Conservation (phyloP, 257 asterid species). For the Solanum stenotomum region DNA sequence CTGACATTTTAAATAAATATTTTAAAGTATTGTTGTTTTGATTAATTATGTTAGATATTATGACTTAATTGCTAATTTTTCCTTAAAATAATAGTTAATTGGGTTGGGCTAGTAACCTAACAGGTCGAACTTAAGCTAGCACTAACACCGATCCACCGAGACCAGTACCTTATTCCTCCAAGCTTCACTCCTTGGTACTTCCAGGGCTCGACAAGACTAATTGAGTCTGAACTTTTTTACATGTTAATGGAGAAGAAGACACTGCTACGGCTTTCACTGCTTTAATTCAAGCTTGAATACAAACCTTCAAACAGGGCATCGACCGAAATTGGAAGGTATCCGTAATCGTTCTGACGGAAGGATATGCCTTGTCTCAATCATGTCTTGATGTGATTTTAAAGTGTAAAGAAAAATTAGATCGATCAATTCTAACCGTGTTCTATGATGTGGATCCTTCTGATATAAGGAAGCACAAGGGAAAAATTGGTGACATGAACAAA, state of each 20-base stretch:
- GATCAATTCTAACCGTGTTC: background rate
- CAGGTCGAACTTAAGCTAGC: background rate
- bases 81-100: background rate
- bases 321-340: background rate
- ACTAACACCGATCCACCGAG: too few relatives aligned
- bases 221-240: background rate
- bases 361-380: background rate
- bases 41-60: too few relatives aligned
- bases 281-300: background rate
- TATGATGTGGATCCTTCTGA: background rate
- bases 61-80: too few relatives aligned
- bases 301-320: background rate
- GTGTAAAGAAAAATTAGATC: background rate
- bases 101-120: background rate
- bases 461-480: background rate
- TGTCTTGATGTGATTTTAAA: background rate
- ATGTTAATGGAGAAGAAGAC: background rate
- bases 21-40: too few relatives aligned
- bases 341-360: background rate
- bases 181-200: background rate
- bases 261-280: background rate
- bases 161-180: background rate
- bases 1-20: too few relatives aligned
- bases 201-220: background rate
- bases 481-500: background rate